phyloP scores from a whole-genome alignment of 2,329 filamentous ascomycete species.

The Juglanconis juglandina region DNA sequence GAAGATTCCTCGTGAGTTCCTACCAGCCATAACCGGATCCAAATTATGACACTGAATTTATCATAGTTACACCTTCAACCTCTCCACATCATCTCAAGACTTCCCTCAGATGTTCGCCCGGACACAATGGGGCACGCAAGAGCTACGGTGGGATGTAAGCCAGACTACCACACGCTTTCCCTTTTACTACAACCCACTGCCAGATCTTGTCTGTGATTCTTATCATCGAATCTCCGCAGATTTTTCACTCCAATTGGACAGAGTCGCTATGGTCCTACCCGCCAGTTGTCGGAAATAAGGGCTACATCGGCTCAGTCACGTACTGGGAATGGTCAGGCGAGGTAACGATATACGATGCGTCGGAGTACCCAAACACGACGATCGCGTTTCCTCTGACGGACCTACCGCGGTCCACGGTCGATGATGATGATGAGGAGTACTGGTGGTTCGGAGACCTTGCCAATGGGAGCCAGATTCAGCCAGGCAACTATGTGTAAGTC shows the following conservation, averaged over 20 bases:
- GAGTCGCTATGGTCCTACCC: slow-evolving; percentile 28
- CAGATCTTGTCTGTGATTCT: not conserved
- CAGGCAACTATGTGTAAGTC: slow-evolving; percentile 7
- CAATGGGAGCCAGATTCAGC: slow-evolving; percentile 4
- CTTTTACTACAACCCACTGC: not conserved
- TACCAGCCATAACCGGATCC: too few relatives aligned
- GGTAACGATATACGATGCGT: slow-evolving; percentile 7
- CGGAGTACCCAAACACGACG: not conserved
- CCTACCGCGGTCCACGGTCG: not conserved
- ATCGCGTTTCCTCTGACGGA: slow-evolving; percentile 8
- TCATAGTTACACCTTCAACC: slow-evolving; percentile 25
- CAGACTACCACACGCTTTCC: too few relatives aligned
- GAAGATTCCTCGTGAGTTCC: slow-evolving; percentile 21
- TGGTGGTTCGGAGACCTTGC: slow-evolving; percentile 13
- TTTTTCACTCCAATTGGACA: slow-evolving; percentile 24
- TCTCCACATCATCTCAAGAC: slow-evolving; percentile 21
- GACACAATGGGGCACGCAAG: slow-evolving; percentile 23
- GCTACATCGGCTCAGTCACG: slow-evolving; percentile 17
- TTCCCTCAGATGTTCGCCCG: slow-evolving; percentile 22
- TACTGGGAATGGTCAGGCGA: slow-evolving; percentile 10
- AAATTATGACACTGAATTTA: not conserved
- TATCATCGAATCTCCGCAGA: slow-evolving; percentile 9
- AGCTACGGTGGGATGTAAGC: slow-evolving; percentile 27
- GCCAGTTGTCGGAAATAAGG: slow-evolving; percentile 25
- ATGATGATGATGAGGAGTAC: slow-evolving; percentile 5